These are phyloP conservation scores for Sordariomycetes sp. DNA, from an alignment of 2,329 filamentous ascomycete genomes.

Conservation along the genomic window DNA sequence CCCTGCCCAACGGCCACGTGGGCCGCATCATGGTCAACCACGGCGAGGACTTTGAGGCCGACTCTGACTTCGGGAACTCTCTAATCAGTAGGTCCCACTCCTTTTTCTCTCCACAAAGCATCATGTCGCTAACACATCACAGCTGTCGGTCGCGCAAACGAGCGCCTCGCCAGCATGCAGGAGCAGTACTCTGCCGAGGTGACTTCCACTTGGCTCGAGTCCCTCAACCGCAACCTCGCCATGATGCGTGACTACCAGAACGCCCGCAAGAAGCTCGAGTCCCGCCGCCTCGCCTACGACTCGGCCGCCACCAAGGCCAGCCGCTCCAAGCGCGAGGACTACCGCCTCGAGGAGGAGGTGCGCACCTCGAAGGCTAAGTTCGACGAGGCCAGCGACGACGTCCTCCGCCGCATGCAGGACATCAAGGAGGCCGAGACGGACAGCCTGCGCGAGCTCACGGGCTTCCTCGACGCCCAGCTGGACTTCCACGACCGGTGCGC, in stretches of 20 bases:
- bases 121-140: constrained; percentile 23
- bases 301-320: constrained; percentile 82
- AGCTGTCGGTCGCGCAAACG: constrained; percentile 71
- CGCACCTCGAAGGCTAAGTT: constrained; percentile 89
- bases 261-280: constrained; percentile 90
- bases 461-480: constrained; percentile 80
- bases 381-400: constrained; percentile 89
- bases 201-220: constrained; percentile 79
- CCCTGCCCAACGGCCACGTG: constrained; percentile 65
- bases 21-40: constrained; percentile 80
- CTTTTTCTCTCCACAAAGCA: not conserved
- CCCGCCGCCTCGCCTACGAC: constrained; percentile 79
- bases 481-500: constrained; percentile 85
- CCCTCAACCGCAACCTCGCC: constrained; percentile 75
- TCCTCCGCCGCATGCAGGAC: constrained; percentile 86
- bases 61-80: constrained; percentile 86
- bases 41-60: constrained; percentile 83
- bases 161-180: constrained; percentile 76
- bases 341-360: constrained; percentile 84
- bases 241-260: constrained; percentile 97
- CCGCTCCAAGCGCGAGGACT: constrained; percentile 89
- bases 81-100: constrained; percentile 50
- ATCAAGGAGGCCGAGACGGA: constrained; percentile 88
- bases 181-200: constrained; percentile 71
- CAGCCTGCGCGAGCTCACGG: constrained; percentile 65